These are phyloP conservation scores for Corylus americana DNA, from an alignment of 306 rosid species.

Conservation along the genomic window DNA sequence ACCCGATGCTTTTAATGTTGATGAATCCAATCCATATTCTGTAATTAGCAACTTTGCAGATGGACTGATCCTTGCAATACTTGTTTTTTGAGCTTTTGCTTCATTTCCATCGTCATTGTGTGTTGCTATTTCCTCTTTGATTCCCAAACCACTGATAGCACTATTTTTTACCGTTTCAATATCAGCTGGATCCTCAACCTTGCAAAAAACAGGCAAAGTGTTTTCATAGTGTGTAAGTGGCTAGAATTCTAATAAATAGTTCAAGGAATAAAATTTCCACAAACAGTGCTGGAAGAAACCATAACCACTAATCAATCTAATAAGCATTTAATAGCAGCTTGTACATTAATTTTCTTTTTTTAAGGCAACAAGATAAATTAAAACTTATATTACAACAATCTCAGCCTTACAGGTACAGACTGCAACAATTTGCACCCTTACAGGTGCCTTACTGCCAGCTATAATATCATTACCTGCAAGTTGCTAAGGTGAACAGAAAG, in stretches of 20 bases:
- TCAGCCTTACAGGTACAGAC: not conserved
- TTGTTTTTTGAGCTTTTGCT: conserved; percentile 40
- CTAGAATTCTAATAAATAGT: conserved; percentile 19
- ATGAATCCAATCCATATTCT: conserved; percentile 82
- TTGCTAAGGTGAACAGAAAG: conserved; percentile 21
- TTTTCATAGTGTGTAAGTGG: conserved; percentile 33
- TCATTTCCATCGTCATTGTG: conserved; percentile 42
- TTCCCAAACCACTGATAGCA: conserved; percentile 44
- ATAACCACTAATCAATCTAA: conserved; percentile 12
- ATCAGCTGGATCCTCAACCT: conserved; percentile 90
- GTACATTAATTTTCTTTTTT: conserved; percentile 22
- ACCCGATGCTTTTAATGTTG: conserved; percentile 79
- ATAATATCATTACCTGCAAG: conserved; percentile 3
- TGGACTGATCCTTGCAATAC: conserved; percentile 73
- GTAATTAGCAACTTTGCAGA: conserved; percentile 80
- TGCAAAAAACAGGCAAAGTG: conserved; percentile 28
- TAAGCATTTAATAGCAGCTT: not conserved
- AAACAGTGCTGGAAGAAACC: not conserved
- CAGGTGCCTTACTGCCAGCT: conserved; percentile 12
- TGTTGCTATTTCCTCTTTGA: conserved; percentile 56
- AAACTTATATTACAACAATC: conserved; percentile 6
- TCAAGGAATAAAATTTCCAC: conserved; percentile 13
- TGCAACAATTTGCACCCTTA: conserved; percentile 2
- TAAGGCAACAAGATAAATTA: conserved; percentile 21
- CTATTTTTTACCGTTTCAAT: conserved; percentile 69